These are phyloP conservation scores for Eimeria falciformis DNA, from an alignment of 169 alveolate species.

Conservation along the genomic window DNA sequence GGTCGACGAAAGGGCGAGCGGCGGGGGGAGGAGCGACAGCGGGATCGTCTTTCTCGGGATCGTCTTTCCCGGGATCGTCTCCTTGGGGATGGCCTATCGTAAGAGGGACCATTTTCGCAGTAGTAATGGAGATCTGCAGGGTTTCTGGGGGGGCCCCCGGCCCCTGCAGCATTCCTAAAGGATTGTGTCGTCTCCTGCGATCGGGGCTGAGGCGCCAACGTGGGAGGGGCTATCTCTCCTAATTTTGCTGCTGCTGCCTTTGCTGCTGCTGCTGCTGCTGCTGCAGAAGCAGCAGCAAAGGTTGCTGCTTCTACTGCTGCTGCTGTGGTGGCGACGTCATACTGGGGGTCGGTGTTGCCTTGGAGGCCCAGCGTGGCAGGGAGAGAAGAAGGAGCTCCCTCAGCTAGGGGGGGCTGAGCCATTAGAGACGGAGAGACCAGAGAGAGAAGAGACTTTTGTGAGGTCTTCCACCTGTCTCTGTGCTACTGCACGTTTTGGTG, in stretches of 20 bases:
- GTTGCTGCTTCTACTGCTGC: background rate
- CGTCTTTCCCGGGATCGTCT: conserved; percentile 50
- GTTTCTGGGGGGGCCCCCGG: background rate
- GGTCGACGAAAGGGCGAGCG: too few species aligned
- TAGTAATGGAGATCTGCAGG: background rate
- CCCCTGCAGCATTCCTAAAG: conserved; percentile 7
- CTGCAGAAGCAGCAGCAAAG: background rate
- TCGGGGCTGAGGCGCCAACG: background rate
- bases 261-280: background rate
- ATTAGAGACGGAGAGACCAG: background rate
- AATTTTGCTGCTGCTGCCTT: conserved; percentile 7
- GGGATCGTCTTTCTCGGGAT: conserved; percentile 43
- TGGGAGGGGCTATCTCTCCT: conserved; percentile 16
- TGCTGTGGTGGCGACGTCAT: background rate
- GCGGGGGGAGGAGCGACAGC: background rate
- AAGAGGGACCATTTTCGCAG: background rate
- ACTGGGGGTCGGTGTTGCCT: background rate
- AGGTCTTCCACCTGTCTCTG: too few species aligned
- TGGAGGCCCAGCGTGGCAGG: background rate
- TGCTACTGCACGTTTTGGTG: too few species aligned
- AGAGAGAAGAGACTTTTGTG: background rate
- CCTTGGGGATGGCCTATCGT: background rate
- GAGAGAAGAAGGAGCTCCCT: background rate
- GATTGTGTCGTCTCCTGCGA: background rate
- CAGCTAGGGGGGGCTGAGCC: background rate